Evolutionary conservation across 176 grass and related monocot genomes (phyloP).

Genomic region (Oryza australiensis): DNA sequence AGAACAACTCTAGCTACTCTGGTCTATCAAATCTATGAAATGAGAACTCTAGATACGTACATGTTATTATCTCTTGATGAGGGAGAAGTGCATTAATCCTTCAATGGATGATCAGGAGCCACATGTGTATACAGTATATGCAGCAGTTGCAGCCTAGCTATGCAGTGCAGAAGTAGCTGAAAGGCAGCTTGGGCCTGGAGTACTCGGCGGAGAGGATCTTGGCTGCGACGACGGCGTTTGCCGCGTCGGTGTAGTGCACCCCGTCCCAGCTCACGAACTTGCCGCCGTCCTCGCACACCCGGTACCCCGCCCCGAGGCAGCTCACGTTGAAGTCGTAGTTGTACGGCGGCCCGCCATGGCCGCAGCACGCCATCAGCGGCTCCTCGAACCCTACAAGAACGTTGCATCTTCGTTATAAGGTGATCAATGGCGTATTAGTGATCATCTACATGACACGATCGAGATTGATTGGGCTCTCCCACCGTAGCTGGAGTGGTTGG

Average conservation of each 20-base stretch:
- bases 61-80: no score
- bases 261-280: slow-evolving; percentile 91
- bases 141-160: background rate
- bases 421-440: background rate
- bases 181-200: slow-evolving; percentile 61
- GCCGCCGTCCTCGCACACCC: slow-evolving; percentile 51
- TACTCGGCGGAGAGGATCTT: slow-evolving; percentile 67
- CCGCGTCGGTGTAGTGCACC: slow-evolving; percentile 84
- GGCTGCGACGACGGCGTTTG: slow-evolving; percentile 54
- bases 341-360: slow-evolving; percentile 66
- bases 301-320: slow-evolving; percentile 47
- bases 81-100: no score
- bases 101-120: no score
- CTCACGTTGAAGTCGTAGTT: slow-evolving; percentile 54
- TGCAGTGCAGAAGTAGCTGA: slow-evolving; percentile 58
- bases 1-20: background rate
- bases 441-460: no score
- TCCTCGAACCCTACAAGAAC: slow-evolving; percentile 47
- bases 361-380: slow-evolving; percentile 68
- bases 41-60: no score
- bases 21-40: background rate
- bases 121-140: no score
- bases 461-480: no score
- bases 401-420: no score
- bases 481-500: slow-evolving; percentile 57